phyloP scores from a whole-genome alignment of 768 basidiomycete genomes.

The Lactarius akahatsu region DNA sequence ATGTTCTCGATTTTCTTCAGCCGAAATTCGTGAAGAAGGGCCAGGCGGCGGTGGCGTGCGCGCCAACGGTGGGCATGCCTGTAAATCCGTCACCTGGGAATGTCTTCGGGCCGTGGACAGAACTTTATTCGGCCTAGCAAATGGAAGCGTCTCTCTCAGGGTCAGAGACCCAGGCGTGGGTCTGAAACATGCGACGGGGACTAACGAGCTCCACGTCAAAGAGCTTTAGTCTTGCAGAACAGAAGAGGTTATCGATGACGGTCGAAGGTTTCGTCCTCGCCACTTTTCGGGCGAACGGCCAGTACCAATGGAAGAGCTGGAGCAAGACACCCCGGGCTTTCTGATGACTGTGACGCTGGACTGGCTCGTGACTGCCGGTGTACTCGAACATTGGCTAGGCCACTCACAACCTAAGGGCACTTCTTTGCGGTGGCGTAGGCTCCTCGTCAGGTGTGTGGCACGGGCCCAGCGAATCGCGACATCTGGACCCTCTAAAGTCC shows the following conservation, averaged over 20 bases:
- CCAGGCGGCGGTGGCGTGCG: background rate
- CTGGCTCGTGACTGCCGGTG: background rate
- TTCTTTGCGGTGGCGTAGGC: background rate
- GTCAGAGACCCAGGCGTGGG: background rate
- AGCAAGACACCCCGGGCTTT: background rate
- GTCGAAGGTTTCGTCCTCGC: background rate
- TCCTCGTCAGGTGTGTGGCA: background rate
- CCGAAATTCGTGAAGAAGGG: background rate
- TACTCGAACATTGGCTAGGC: background rate
- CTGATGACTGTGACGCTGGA: background rate
- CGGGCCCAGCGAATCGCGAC: background rate
- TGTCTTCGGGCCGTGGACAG: background rate
- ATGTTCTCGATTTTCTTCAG: background rate
- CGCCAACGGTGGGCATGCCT: background rate
- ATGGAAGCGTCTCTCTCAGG: slow-evolving; percentile 4
- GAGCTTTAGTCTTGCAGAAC: background rate
- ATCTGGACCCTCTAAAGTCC: background rate
- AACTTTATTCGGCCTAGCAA: background rate
- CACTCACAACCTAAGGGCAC: background rate
- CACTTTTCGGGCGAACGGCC: background rate
- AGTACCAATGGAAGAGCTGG: background rate
- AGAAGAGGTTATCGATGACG: background rate
- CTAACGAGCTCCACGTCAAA: slow-evolving; percentile 1
- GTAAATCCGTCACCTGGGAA: background rate
- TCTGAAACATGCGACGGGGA: background rate